phyloP scores from a whole-genome alignment of 108 stramenopile species.

The Skeletonema marinoi region DNA sequence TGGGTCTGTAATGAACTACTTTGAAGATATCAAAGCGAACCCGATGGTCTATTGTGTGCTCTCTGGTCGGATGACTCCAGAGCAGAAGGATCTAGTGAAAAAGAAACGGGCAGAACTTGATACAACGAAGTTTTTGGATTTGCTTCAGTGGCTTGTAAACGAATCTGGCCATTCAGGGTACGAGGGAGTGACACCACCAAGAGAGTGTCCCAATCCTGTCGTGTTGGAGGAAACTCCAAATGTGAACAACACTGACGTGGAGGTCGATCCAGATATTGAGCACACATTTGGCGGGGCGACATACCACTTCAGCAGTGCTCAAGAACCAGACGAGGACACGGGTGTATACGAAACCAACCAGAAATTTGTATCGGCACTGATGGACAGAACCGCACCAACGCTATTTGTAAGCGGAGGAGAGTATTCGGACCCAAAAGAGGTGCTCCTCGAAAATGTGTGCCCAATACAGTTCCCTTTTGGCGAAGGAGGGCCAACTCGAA shows the following conservation, averaged over 20 bases:
- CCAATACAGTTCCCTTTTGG: slow-evolving; percentile 26
- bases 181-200: not conserved
- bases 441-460: not conserved
- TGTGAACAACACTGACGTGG: not conserved
- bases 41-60: not conserved
- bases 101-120: not conserved
- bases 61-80: not conserved
- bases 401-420: slow-evolving; percentile 2
- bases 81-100: not conserved
- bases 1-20: not conserved
- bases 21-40: not conserved
- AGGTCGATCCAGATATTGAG: not conserved
- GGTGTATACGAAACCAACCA: not conserved
- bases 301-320: not conserved
- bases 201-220: not conserved
- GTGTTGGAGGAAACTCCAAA: not conserved
- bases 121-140: not conserved
- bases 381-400: not conserved
- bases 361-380: not conserved
- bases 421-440: not conserved
- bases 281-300: not conserved
- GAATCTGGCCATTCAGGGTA: not conserved
- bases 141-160: not conserved
- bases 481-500: slow-evolving; percentile 18
- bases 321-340: not conserved